Evolutionary conservation across 192 early-diverging fungal genomes (phyloP), one percentile per base, ranked within the genome.

Genomic region (Coemansia sp.): DNA sequence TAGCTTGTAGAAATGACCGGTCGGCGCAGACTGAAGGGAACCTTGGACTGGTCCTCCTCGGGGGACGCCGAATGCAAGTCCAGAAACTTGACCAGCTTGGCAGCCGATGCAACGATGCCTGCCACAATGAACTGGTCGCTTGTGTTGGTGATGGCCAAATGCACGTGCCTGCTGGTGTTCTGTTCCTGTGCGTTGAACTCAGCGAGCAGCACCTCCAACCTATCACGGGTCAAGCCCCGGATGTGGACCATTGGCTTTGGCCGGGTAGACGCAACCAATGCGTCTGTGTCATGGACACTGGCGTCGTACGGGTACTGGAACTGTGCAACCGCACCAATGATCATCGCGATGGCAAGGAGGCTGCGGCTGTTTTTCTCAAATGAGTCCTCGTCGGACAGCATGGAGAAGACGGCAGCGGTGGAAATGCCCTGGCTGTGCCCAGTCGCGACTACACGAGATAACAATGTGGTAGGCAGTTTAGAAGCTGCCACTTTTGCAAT

Each of bases 341-440:
- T 85, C 67, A 89, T 87, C 33, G 89, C 68, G 11, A 98, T 73
- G 5, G 82, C 80, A 3, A 98, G 78, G 0, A 87, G 85, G 53
- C 86, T 91, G 50, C 78, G 76, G 21, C 87, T 82, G 46, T 89
- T 85, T 33, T 52, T 47, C 34, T 84, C 43, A 62, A 95, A 92
- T 5, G 88, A 85, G 35, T 85, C 79, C 42, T 89, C 84, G 13
- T 89, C 85, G 32, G 80, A 68, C 9, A 91, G 82, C 19, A 81
- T 52, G 0, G 94, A 80, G 48, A 98, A 83, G 33, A 84, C 91
- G 1, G 89, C 79, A 3, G 94, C 90, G 4, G 84, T 79, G 37
- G 88, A 83, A 32, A 95, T 81, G 11, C 94, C 94, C 65, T 95
- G 94, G 42, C 83, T 86, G 66, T 98, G 94, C 32, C 92, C 94